These are phyloP conservation scores for Alternaria postmessia DNA, from an alignment of 2,329 filamentous ascomycete genomes.

Conservation along the genomic window DNA sequence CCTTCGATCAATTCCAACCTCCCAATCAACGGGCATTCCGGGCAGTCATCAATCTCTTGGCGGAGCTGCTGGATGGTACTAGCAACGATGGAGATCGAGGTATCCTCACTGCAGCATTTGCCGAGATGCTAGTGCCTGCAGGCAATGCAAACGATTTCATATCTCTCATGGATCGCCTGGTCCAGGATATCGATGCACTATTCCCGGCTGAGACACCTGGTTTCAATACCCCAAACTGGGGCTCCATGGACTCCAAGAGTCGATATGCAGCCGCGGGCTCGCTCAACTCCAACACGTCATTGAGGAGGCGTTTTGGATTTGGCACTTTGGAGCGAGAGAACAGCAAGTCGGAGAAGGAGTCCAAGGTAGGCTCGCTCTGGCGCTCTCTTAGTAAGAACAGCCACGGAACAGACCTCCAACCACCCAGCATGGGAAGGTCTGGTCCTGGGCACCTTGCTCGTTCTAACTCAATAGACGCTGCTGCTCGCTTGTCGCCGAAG, in stretches of 20 bases:
- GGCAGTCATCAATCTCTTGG: slow-evolving; percentile 82
- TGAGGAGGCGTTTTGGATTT: slow-evolving; percentile 84
- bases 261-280: slow-evolving; percentile 74
- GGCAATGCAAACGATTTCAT: slow-evolving; percentile 83
- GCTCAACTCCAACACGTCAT: slow-evolving; percentile 84
- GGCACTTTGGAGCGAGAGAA: slow-evolving; percentile 79
- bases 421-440: slow-evolving; percentile 70
- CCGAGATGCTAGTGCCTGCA: slow-evolving; percentile 82
- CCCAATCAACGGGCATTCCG: slow-evolving; percentile 79
- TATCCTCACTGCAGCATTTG: slow-evolving; percentile 85
- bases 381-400: slow-evolving; percentile 85
- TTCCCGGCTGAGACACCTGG: slow-evolving; percentile 71
- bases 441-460: slow-evolving; percentile 63
- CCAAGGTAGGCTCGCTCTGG: slow-evolving; percentile 80
- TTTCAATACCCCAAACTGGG: slow-evolving; percentile 59
- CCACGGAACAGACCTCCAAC: slow-evolving; percentile 55
- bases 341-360: slow-evolving; percentile 74
- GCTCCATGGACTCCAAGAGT: slow-evolving; percentile 65
- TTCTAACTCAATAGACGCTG: slow-evolving; percentile 80
- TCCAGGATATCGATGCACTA: slow-evolving; percentile 88
- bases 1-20: slow-evolving; percentile 62
- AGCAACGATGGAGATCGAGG: slow-evolving; percentile 91
- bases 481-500: slow-evolving; percentile 61
- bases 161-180: slow-evolving; percentile 84
- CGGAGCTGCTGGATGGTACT: slow-evolving; percentile 87